Evolutionary conservation across 495 filamentous ascomycete species (phyloP).

Genomic region (Penicillium daleae): DNA sequence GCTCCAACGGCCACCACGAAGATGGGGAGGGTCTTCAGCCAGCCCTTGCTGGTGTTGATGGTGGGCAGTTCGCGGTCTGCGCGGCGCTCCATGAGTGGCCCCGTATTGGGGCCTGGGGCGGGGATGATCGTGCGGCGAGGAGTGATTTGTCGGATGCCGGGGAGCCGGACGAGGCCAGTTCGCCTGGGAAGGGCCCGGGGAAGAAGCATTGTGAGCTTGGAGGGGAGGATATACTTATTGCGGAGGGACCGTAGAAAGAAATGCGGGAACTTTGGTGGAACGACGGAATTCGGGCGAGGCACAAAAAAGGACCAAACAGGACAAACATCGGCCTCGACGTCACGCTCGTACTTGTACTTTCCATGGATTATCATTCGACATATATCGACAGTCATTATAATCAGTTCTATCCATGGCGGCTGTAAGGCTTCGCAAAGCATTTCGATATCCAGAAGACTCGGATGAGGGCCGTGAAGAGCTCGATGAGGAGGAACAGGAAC

Average conservation of each 20-base stretch:
- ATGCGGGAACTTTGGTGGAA: background rate
- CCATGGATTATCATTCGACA: background rate
- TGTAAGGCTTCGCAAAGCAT: conserved; percentile 62
- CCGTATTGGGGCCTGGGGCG: conserved; percentile 52
- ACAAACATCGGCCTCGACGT: conserved; percentile 36
- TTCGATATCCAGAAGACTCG: conserved; percentile 63
- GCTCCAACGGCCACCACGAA: conserved; percentile 62
- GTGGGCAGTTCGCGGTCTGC: conserved; percentile 77
- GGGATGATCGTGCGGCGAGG: conserved; percentile 53
- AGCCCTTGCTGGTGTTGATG: conserved; percentile 41
- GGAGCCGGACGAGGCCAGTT: conserved; percentile 20
- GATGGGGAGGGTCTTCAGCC: conserved; percentile 59
- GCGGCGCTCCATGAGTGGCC: conserved; percentile 78
- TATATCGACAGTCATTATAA: background rate
- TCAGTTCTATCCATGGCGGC: conserved; percentile 40
- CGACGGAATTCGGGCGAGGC: conserved; percentile 1
- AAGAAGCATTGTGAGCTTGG: conserved; percentile 19
- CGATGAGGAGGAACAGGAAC: conserved; percentile 78
- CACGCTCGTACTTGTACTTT: background rate
- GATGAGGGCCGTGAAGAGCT: conserved; percentile 55
- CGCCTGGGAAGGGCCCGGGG: conserved; percentile 22
- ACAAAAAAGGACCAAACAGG: conserved; percentile 35
- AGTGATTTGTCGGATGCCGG: conserved; percentile 17
- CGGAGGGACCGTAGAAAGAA: background rate
- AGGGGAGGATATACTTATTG: background rate